These are phyloP conservation scores for Elsinoe necatrix DNA, from an alignment of 2,329 filamentous ascomycete genomes.

Conservation along the genomic window DNA sequence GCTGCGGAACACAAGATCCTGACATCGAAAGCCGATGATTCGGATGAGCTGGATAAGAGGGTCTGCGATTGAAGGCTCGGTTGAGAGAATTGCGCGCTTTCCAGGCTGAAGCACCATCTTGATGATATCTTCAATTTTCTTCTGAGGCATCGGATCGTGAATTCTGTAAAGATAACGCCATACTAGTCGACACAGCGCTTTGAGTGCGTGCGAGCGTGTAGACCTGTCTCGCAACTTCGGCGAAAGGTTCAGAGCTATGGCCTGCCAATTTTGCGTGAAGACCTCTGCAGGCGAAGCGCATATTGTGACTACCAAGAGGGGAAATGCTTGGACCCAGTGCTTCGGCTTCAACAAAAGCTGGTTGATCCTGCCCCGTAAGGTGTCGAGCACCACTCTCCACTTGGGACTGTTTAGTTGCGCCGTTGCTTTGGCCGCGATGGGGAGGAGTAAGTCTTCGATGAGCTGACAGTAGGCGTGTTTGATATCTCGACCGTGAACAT, in stretches of 20 bases:
- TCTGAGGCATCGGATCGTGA: slow-evolving; percentile 57
- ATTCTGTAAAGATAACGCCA: slow-evolving; percentile 88
- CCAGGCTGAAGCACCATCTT: slow-evolving; percentile 73
- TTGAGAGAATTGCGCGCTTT: slow-evolving; percentile 71
- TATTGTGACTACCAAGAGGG: slow-evolving; percentile 74
- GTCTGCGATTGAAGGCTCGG: slow-evolving; percentile 75
- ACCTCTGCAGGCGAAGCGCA: slow-evolving; percentile 80
- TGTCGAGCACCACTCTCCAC: slow-evolving; percentile 78
- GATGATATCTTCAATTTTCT: slow-evolving; percentile 84
- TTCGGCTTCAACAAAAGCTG: slow-evolving; percentile 86
- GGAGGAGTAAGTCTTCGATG: slow-evolving; percentile 75
- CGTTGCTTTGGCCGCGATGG: slow-evolving; percentile 72
- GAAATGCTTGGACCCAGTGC: slow-evolving; percentile 84
- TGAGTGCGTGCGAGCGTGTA: slow-evolving; percentile 69
- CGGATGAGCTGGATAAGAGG: slow-evolving; percentile 89
- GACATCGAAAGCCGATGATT: slow-evolving; percentile 87
- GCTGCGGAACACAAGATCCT: slow-evolving; percentile 83
- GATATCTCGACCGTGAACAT: slow-evolving; percentile 76
- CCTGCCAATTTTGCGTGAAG: slow-evolving; percentile 80
- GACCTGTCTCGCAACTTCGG: slow-evolving; percentile 75
- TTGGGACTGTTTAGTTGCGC: slow-evolving; percentile 70
- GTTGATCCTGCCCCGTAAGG: slow-evolving; percentile 66
- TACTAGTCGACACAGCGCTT: slow-evolving; percentile 79
- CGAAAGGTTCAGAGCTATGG: slow-evolving; percentile 68
- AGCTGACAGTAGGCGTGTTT: slow-evolving; percentile 94